Evolutionary conservation across 257 asterid species (phyloP), one percentile per base, ranked within the genome.

Genomic region (Nicotiana attenuata): DNA sequence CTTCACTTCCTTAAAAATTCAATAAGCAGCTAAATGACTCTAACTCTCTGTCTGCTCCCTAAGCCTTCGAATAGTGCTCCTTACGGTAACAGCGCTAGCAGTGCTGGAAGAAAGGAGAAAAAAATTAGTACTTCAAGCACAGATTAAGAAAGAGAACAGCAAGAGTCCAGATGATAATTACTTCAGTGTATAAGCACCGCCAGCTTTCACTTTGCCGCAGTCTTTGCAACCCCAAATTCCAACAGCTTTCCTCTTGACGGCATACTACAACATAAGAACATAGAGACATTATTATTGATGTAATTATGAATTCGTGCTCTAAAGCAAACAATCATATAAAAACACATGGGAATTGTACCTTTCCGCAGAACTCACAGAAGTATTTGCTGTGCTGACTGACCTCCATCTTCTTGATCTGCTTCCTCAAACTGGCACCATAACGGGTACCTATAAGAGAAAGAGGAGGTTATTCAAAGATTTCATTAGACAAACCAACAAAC

Each of bases 171-270:
- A 41, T 20, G 59, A 41, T 41, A 61, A 55, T 88, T 88, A 90
- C 93, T 90, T 90, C 80, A 91, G 59, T 0, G 95, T 89, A 87
- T 90, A 91, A 29, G 95, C 93, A 52, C 92, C 95, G 8, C 95
- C 95, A 0, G 91, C 95, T 64, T 90, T 90, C 85, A 91, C 90
- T 84, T 90, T 90, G 80, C 92, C 91, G 5, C 93, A 90, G 80
- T 90, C 93, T 78, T 88, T 91, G 89, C 91, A 91, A 10, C 93
- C 95, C 95, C 95, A 91, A 17, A 91, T 91, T 77, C 92, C 95
- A 11, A 90, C 95, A 67, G 92, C 88, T 87, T 91, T 88, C 82
- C 93, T 87, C 89, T 91, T 91, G 80, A 91, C 93, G 0, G 93
- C 91, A 52, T 81, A 91, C 93, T 91, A 84, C 61, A 89, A 22